Evolutionary conservation across 768 basidiomycete species (phyloP).

Genomic region (Lactarius sanguifluus): DNA sequence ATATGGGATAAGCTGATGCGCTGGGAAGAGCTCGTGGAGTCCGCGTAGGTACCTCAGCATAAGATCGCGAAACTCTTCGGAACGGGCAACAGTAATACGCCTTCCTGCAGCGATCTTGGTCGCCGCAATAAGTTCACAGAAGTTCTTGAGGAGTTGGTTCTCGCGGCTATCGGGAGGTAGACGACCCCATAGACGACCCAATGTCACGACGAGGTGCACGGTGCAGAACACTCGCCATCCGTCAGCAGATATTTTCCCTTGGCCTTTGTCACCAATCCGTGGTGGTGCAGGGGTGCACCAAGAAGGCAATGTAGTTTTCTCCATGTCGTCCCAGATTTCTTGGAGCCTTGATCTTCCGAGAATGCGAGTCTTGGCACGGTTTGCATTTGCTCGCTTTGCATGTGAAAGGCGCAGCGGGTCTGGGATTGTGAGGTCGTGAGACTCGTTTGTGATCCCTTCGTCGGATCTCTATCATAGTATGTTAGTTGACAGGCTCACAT

Average conservation of each 20-base stretch:
- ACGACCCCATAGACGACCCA: not conserved
- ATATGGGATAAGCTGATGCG: constrained; percentile 22
- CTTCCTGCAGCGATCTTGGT: not conserved
- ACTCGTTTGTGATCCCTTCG: not conserved
- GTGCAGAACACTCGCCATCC: constrained; percentile 30
- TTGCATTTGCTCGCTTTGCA: not conserved
- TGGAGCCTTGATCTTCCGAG: not conserved
- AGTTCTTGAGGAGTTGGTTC: not conserved
- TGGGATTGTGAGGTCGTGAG: not conserved
- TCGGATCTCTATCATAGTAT: not conserved
- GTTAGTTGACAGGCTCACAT: not conserved
- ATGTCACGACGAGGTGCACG: not conserved
- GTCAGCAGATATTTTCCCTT: constrained; percentile 34
- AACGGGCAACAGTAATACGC: not conserved
- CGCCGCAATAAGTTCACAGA: not conserved
- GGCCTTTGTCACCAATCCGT: constrained; percentile 25
- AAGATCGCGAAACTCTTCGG: not conserved
- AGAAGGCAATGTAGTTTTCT: constrained; percentile 30
- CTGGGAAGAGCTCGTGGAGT: constrained; percentile 35
- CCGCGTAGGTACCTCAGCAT: constrained; percentile 38
- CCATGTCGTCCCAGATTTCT: constrained; percentile 2
- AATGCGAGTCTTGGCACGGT: not conserved
- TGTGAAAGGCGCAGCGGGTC: not conserved
- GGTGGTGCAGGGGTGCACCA: constrained; percentile 30
- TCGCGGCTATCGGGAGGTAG: not conserved